A percentile compares a stretch with the other conserved stretches of the same genome.
phyloP scores from a whole-genome alignment of 202 grass and related monocot genomes.

The Panicum hallii region DNA sequence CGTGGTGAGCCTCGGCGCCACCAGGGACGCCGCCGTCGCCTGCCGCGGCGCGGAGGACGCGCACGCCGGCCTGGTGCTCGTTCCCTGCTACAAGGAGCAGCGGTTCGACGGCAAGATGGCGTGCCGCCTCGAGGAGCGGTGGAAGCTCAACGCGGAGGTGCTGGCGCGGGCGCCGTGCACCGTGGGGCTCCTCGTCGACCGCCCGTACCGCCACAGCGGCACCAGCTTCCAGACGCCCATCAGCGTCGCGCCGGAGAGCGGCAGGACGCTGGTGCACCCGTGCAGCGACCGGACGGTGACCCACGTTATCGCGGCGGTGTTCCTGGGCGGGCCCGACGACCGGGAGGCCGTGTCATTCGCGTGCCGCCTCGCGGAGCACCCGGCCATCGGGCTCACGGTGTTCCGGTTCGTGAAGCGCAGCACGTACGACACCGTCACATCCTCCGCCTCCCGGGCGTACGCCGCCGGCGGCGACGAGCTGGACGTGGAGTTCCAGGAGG shows the following conservation, averaged over 20 bases:
- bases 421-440: conserved; percentile 53
- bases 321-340: conserved; percentile 87
- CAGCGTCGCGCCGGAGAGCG: conserved; percentile 35
- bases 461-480: background rate
- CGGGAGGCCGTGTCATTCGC: conserved; percentile 79
- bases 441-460: background rate
- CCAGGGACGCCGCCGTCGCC: background rate
- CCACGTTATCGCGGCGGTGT: conserved; percentile 63
- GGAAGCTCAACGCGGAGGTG: conserved; percentile 52
- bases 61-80: conserved; percentile 47
- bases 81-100: conserved; percentile 24
- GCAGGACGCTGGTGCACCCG: conserved; percentile 45
- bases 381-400: conserved; percentile 54
- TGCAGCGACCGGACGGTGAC: conserved; percentile 60
- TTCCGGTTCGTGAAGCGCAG: conserved; percentile 65
- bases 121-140: conserved; percentile 47
- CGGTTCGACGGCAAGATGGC: conserved; percentile 26
- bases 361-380: conserved; percentile 60
- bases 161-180: conserved; percentile 68
- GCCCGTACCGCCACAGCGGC: conserved; percentile 41
- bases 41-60: conserved; percentile 28
- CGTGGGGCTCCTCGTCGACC: conserved; percentile 75
- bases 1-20: conserved; percentile 33
- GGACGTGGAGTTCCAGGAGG: background rate
- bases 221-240: conserved; percentile 34